Evolutionary conservation across 148 eudicot species (phyloP), one percentile per base, ranked within the genome.

Genomic region (Euryodendron excelsum): DNA sequence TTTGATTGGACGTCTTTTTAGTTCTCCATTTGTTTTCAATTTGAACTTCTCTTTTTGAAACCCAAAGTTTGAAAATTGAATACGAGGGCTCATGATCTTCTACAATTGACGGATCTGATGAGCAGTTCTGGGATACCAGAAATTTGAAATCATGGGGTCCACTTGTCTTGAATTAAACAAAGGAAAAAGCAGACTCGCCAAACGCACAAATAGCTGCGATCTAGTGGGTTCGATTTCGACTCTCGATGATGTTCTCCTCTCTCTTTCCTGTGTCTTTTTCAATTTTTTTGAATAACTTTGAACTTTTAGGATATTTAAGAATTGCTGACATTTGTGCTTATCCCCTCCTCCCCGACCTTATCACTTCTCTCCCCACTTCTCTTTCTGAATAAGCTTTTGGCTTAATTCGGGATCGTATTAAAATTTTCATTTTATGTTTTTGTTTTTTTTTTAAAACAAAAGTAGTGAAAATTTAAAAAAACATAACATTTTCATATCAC

Each of bases 301-400:
- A 3, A 12, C 21, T 7, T 0, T 14, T 31, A 5, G 21, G 68
- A 63, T 63, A 33, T 63, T 63, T 63, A 17, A n/a, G 17, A 28
- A 1, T 15, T 63, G 68, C 68, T 63, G 68, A 63, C 68, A 63
- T 63, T 33, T 63, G 41, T 63, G 68, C 68, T 63, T 30, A 63
- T 63, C 68, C 68, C 34, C 37, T 63, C 39, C 39, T 63, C 41
- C n/a, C n/a, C n/a, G 41, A 14, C 30, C 68, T 63, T 63, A 63
- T 63, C 68, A 63, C 0, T 33, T 63, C 28, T 3, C 17, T 55
- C 68, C 14, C 68, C 18, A 33, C 12, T 62, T 30, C 36, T 14
- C 67, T 62, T 12, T 28, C 36, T 63, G 1, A 30, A 11, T 55
- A 10, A 31, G 30, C 3, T 13, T 2, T 28, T 4, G 48, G 48